Evolutionary conservation across 1,139 yeast genomes (phyloP).

Genomic region (Suhomyces coccinellae): DNA sequence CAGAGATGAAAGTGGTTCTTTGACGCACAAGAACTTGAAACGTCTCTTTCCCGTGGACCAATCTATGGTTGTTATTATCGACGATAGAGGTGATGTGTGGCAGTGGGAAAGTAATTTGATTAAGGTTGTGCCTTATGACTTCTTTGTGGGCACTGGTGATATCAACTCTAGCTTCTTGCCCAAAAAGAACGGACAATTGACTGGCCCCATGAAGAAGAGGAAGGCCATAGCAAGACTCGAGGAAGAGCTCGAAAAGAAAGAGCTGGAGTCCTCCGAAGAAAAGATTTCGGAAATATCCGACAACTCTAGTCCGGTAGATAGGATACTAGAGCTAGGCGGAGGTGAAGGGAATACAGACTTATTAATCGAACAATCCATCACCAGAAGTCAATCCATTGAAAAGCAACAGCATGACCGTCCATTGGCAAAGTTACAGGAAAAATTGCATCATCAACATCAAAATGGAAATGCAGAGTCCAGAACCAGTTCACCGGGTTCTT

Average conservation of each 20-base stretch:
- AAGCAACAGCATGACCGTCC: constrained; percentile 77
- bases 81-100: constrained; percentile 99
- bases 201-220: constrained; percentile 69
- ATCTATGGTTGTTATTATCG: constrained; percentile 93
- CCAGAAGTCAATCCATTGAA: constrained; percentile 58
- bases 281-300: constrained; percentile 17
- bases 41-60: constrained; percentile 94
- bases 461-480: constrained; percentile 18
- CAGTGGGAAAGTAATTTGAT: constrained; percentile 91
- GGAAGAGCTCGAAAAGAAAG: constrained; percentile 21
- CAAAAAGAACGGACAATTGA: constrained; percentile 64
- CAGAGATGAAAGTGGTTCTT: constrained; percentile 92
- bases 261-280: constrained; percentile 16
- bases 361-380: constrained; percentile 53
- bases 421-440: constrained; percentile 76
- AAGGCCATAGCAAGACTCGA: constrained; percentile 56
- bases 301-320: constrained; percentile 48
- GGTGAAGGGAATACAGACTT: constrained; percentile 49
- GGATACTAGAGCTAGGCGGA: constrained; percentile 50
- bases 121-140: constrained; percentile 92
- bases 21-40: constrained; percentile 84
- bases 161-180: constrained; percentile 93
- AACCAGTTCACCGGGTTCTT: constrained; percentile 14
- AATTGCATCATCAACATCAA: constrained; percentile 57
- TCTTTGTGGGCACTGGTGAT: constrained; percentile 97